phyloP scores from a whole-genome alignment of 495 filamentous ascomycete species.

The Clavariopsis aquatica region DNA sequence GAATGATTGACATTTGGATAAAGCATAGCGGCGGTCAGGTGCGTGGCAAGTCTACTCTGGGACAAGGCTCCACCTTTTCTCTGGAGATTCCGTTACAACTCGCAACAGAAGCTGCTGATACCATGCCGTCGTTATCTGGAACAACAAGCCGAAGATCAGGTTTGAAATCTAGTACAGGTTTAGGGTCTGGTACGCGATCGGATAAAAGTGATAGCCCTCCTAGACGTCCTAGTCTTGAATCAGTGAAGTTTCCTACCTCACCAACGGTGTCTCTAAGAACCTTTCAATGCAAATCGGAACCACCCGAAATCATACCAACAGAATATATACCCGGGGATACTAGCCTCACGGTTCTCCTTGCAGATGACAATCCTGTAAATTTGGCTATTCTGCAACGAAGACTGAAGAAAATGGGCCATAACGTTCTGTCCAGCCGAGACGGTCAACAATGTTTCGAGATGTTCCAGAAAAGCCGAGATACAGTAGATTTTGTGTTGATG shows the following conservation, averaged over 20 bases:
- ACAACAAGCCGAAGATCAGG: background rate
- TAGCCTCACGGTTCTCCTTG: conserved; percentile 4
- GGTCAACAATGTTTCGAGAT: conserved; percentile 18
- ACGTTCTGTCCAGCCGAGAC: conserved; percentile 14
- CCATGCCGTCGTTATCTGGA: background rate
- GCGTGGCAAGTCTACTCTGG: conserved; percentile 12
- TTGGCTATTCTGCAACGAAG: conserved; percentile 14
- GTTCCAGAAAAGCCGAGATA: conserved; percentile 5
- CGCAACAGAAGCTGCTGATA: conserved; percentile 2
- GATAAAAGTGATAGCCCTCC: background rate
- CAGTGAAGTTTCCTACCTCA: background rate
- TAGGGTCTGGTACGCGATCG: background rate
- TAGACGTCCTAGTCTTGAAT: background rate
- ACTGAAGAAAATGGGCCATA: conserved; percentile 24
- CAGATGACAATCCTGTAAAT: conserved; percentile 26
- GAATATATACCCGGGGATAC: background rate
- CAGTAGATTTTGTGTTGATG: conserved; percentile 26
- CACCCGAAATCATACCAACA: background rate
- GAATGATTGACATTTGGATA: background rate
- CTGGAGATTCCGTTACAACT: conserved; percentile 15
- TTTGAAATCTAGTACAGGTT: background rate
- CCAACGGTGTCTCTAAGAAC: background rate
- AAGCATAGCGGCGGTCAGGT: conserved; percentile 17
- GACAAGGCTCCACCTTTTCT: conserved; percentile 20
- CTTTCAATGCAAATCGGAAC: background rate